Evolutionary conservation across 163 green algal genomes (phyloP).

Genomic region (Trebouxiophyceae sp.): DNA sequence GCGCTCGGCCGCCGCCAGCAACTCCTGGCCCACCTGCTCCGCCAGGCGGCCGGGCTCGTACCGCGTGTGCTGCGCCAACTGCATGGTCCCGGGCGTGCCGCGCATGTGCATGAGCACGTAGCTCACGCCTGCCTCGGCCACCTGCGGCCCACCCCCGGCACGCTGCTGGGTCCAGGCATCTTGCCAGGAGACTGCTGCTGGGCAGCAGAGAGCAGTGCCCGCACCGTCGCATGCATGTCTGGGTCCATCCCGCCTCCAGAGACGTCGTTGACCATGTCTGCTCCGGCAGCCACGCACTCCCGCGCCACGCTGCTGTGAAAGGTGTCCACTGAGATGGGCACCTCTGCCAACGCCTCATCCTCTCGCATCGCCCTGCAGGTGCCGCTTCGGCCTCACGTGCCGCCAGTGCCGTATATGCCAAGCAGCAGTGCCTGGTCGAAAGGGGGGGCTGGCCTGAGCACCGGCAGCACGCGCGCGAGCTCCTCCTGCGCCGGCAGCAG

Average conservation of each 20-base stretch:
- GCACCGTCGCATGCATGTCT: constrained; percentile 39
- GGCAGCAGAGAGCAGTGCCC: too few relatives aligned
- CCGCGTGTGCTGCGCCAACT: constrained; percentile 36
- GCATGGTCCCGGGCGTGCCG: constrained; percentile 75
- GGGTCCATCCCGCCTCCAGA: constrained; percentile 72
- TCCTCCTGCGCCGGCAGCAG: constrained; percentile 54
- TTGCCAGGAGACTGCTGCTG: too few relatives aligned
- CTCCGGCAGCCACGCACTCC: constrained; percentile 63
- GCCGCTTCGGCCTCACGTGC: too few relatives aligned
- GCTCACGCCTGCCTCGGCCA: constrained; percentile 64
- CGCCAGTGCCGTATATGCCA: neutral
- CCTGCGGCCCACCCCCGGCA: too few relatives aligned
- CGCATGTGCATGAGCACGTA: constrained; percentile 95
- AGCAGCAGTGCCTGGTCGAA: too few relatives aligned
- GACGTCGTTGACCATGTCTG: constrained; percentile 96
- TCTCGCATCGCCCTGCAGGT: constrained; percentile 41
- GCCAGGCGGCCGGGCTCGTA: constrained; percentile 28
- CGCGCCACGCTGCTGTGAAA: constrained; percentile 77
- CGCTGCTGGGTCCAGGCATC: too few relatives aligned
- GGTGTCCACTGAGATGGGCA: constrained; percentile 87
- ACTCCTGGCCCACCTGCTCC: constrained; percentile 39
- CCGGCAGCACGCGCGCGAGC: constrained; percentile 19
- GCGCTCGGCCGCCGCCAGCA: constrained; percentile 28
- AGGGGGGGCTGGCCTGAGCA: constrained; percentile 17
- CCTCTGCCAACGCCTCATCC: constrained; percentile 24